phyloP scores from a whole-genome alignment of 805 yeast species.

The Hanseniaspora lachancei region DNA sequence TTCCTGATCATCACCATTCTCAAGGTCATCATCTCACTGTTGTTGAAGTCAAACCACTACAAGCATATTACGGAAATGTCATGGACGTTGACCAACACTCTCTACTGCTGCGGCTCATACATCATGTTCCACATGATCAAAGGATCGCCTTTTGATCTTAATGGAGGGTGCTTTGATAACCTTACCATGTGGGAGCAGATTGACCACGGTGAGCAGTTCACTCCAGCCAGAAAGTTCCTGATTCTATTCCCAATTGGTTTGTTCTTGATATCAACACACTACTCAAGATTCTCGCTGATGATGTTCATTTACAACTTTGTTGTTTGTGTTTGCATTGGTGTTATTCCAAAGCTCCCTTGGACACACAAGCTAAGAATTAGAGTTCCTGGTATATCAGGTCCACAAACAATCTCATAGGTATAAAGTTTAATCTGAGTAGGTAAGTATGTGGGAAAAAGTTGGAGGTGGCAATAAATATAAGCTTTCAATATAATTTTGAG shows the following conservation, averaged over 20 bases:
- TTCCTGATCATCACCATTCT: constrained; percentile 65
- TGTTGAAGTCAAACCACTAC: constrained; percentile 31
- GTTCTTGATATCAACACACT: constrained; percentile 79
- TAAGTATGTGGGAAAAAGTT: not conserved
- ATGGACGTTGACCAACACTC: constrained; percentile 87
- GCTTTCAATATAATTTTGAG: too few relatives aligned
- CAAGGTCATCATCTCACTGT: constrained; percentile 45
- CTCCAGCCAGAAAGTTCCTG: constrained; percentile 88
- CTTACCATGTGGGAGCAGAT: constrained; percentile 98
- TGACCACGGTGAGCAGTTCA: constrained; percentile 89
- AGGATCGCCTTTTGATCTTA: constrained; percentile 95
- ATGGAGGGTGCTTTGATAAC: constrained; percentile 89
- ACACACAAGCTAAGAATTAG: constrained; percentile 65
- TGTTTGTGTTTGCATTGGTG: constrained; percentile 70
- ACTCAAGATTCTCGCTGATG: constrained; percentile 68
- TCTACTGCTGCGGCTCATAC: constrained; percentile 83
- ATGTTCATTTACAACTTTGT: constrained; percentile 62
- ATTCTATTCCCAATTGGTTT: constrained; percentile 85
- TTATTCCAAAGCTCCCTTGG: constrained; percentile 79
- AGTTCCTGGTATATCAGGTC: constrained; percentile 36
- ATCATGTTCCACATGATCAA: constrained; percentile 93
- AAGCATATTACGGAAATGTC: constrained; percentile 52
- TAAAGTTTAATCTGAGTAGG: too few relatives aligned
- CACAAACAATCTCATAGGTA: constrained; percentile 25
- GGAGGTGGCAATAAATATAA: too few relatives aligned